Conservation (phyloP, 192 early-diverging fungal species). For the Entomortierella chlamydospora region DNA sequence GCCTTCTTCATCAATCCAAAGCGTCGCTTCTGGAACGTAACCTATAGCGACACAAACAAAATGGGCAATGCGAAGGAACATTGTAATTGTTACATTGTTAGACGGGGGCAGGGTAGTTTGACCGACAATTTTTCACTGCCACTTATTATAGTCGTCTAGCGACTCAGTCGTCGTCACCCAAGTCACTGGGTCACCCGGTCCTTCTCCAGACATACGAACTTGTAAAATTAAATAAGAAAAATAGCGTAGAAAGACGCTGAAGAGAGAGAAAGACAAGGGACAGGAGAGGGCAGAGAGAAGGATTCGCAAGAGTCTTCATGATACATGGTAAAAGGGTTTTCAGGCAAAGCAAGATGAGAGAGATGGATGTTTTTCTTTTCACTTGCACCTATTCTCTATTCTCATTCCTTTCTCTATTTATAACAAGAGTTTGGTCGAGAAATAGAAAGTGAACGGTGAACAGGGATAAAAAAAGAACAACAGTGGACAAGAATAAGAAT, state of each 20-base stretch:
- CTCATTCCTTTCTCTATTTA: conserved; percentile 15
- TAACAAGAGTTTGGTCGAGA: conserved; percentile 17
- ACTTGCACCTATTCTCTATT: background rate
- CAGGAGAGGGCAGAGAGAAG: no score
- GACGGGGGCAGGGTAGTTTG: no score
- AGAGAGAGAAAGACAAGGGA: no score
- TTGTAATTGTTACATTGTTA: background rate
- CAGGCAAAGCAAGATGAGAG: background rate
- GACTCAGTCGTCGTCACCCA: no score
- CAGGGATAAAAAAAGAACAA: conserved; percentile 25
- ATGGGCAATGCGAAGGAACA: background rate
- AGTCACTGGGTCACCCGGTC: no score
- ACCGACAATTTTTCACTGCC: no score
- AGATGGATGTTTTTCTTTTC: background rate
- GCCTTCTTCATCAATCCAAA: conserved; percentile 97
- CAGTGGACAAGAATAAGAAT: conserved; percentile 6
- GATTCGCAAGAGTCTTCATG: no score
- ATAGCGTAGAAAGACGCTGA: no score
- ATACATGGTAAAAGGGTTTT: no score
- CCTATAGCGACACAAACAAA: conserved; percentile 68
- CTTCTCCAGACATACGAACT: no score
- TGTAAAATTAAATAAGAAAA: no score
- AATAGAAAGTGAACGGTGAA: conserved; percentile 16
- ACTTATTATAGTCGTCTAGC: no score
- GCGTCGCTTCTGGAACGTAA: conserved; percentile 95